These are phyloP conservation scores for Coprinellus micaceus DNA, from an alignment of 768 basidiomycete genomes.

Conservation along the genomic window DNA sequence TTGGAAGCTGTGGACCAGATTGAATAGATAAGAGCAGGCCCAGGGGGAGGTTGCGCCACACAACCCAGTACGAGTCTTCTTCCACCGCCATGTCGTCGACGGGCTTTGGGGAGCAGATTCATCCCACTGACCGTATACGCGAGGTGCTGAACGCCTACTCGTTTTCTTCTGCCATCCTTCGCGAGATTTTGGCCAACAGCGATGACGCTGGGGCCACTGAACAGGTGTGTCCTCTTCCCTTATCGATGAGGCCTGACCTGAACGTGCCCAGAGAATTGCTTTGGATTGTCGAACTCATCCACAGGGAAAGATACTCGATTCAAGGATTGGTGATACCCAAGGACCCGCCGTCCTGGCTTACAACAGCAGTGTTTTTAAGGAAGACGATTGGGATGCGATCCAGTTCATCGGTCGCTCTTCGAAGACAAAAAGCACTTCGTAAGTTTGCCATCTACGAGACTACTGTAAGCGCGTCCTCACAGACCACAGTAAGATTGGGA, in stretches of 20 bases:
- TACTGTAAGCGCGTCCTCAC: not conserved
- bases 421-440: conserved; percentile 21
- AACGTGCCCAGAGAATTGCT: conserved; percentile 21
- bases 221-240: conserved; percentile 23
- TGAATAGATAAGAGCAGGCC: too few relatives aligned
- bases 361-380: conserved; percentile 32
- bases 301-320: conserved; percentile 20
- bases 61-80: not conserved
- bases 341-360: conserved; percentile 37
- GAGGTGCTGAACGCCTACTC: conserved; percentile 36
- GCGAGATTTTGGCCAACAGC: conserved; percentile 39
- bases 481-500: conserved; percentile 22
- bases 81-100: not conserved
- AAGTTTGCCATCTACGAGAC: not conserved
- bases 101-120: conserved; percentile 16
- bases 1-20: too few relatives aligned
- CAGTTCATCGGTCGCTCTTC: conserved; percentile 32
- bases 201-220: conserved; percentile 35
- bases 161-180: conserved; percentile 33
- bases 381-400: conserved; percentile 36
- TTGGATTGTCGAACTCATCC: conserved; percentile 30
- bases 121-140: conserved; percentile 20
- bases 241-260: not conserved
- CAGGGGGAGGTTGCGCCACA: too few relatives aligned
- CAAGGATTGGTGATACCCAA: conserved; percentile 27